Conservation (phyloP, 306 rosid species). For the Acacia acuminata region DNA sequence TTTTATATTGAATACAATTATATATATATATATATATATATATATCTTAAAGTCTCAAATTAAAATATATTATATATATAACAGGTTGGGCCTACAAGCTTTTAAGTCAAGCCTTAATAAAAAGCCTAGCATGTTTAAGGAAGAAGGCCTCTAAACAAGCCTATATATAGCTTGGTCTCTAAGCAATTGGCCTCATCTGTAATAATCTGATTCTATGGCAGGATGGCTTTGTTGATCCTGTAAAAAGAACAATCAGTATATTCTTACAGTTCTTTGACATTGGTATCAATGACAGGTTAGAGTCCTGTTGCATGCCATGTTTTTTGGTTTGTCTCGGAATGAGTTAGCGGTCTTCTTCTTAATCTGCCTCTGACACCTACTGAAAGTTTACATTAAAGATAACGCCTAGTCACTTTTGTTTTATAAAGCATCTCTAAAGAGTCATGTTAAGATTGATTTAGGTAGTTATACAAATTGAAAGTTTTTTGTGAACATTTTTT, state of each 20-base stretch:
- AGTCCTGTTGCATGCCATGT: constrained; percentile 11
- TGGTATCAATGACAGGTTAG: constrained; percentile 94
- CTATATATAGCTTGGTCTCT: too few relatives aligned
- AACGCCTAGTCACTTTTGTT: too few relatives aligned
- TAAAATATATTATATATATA: too few relatives aligned
- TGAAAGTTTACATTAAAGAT: constrained; percentile 19
- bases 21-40: too few relatives aligned
- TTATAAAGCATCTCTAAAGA: too few relatives aligned
- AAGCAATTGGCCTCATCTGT: not conserved
- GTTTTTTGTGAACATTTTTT: constrained; percentile 19
- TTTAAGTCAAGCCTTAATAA: too few relatives aligned
- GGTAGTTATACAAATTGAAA: constrained; percentile 1
- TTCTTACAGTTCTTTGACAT: constrained; percentile 96
- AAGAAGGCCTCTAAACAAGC: too few relatives aligned
- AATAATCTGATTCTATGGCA: constrained; percentile 41
- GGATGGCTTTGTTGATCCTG: constrained; percentile 99
- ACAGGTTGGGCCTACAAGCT: too few relatives aligned
- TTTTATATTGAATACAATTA: too few relatives aligned
- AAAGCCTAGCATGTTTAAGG: too few relatives aligned
- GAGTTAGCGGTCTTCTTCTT: not conserved
- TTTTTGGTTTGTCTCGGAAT: constrained; percentile 6
- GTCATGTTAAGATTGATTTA: not conserved
- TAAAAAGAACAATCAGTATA: constrained; percentile 75
- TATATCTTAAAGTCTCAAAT: too few relatives aligned
- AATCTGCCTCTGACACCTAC: not conserved